These are phyloP conservation scores for Candolleomyces eurysporus DNA, from an alignment of 768 basidiomycete species.

Conservation along the genomic window DNA sequence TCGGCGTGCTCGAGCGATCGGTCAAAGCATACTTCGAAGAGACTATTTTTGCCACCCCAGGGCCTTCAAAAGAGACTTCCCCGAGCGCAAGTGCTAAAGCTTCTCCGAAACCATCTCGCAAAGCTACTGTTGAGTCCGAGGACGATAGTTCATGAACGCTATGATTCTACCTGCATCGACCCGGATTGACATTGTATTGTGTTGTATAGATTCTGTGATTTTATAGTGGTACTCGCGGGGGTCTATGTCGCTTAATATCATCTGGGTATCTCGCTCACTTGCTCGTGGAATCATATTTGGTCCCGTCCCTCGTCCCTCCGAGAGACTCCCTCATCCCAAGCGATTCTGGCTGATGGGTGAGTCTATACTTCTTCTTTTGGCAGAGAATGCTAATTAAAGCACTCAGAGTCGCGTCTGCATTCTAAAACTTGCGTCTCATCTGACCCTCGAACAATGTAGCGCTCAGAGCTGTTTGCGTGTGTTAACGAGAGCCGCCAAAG, in stretches of 20 bases:
- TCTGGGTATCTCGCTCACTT: not conserved
- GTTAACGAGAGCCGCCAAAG: too few relatives aligned
- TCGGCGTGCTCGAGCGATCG: constrained; percentile 71
- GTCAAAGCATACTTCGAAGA: constrained; percentile 55
- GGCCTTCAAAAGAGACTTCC: not conserved
- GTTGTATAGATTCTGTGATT: not conserved
- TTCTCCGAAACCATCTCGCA: not conserved
- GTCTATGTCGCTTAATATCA: not conserved
- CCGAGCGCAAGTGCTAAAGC: not conserved
- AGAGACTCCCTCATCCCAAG: too few relatives aligned
- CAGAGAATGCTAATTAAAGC: too few relatives aligned
- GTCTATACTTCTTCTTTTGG: too few relatives aligned
- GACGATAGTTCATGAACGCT: constrained; percentile 4
- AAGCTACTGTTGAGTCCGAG: constrained; percentile 2
- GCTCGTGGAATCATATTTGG: not conserved
- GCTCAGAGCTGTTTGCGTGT: too few relatives aligned
- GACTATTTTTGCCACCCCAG: not conserved
- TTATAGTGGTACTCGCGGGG: constrained; percentile 1
- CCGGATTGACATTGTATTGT: constrained; percentile 1
- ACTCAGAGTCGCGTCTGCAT: too few relatives aligned
- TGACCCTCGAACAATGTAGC: too few relatives aligned
- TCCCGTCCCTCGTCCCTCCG: too few relatives aligned
- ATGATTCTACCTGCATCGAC: not conserved
- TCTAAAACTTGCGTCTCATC: too few relatives aligned
- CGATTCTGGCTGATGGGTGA: too few relatives aligned